These are phyloP conservation scores for Silene vulgaris DNA, from an alignment of 179 eudicot genomes.

Conservation along the genomic window DNA sequence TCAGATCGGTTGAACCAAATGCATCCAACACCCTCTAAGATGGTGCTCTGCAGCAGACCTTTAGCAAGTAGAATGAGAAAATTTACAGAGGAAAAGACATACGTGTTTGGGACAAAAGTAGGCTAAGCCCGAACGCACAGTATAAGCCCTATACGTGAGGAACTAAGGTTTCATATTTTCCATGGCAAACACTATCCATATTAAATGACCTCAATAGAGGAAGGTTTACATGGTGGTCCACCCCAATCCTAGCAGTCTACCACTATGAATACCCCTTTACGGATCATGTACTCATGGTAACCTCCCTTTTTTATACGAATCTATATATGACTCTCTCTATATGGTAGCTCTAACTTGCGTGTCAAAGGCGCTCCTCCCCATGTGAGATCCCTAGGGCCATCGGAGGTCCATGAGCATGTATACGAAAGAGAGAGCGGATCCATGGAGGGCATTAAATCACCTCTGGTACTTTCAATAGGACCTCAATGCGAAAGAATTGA, in stretches of 20 bases:
- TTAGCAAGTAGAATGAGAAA: slow-evolving; percentile 11
- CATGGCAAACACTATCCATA: neutral
- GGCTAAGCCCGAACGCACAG: neutral
- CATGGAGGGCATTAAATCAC: neutral
- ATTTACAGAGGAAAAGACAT: neutral
- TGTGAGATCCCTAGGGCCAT: neutral
- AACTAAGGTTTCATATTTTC: neutral
- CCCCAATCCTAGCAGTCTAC: neutral
- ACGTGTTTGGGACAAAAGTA: neutral
- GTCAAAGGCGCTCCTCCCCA: neutral
- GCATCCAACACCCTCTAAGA: slow-evolving; percentile 83
- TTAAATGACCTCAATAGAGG: neutral
- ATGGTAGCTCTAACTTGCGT: neutral
- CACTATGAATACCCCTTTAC: neutral
- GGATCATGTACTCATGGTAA: neutral
- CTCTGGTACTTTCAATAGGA: neutral
- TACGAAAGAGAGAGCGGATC: neutral
- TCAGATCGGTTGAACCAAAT: slow-evolving; percentile 90
- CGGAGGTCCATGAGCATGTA: no score
- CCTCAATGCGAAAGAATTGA: neutral
- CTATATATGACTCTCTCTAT: neutral
- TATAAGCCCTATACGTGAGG: neutral
- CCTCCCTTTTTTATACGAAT: neutral
- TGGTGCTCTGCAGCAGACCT: slow-evolving; percentile 87
- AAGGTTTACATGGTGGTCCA: neutral